phyloP scores from a whole-genome alignment of 306 rosid species.

The Ammopiptanthus mongolicus region DNA sequence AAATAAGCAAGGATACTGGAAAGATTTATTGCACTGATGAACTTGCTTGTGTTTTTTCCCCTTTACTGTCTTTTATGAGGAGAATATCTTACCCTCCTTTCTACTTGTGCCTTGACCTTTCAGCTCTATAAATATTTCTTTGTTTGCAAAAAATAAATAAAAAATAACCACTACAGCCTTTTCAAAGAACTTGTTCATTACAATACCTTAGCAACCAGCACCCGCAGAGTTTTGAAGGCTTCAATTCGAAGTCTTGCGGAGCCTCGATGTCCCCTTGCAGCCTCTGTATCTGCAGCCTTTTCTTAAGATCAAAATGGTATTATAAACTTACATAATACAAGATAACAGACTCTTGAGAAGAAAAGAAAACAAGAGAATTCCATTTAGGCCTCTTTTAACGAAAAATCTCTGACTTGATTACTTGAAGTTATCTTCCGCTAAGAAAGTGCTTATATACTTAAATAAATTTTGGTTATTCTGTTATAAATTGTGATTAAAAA shows the following conservation, averaged over 20 bases:
- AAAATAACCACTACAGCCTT: conserved; percentile 5
- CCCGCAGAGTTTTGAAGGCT: conserved; percentile 68
- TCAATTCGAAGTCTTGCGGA: conserved; percentile 72
- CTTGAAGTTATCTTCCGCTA: conserved; percentile 4
- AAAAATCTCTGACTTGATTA: conserved; percentile 1
- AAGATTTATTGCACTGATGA: background rate
- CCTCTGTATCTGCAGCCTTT: conserved; percentile 92
- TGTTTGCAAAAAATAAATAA: background rate
- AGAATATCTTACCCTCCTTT: conserved; percentile 7
- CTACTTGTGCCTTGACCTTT: background rate
- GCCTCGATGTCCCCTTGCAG: conserved; percentile 78
- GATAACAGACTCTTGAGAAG: conserved; percentile 7
- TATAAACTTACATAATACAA: background rate
- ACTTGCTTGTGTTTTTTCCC: background rate
- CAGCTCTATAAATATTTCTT: background rate
- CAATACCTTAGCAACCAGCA: conserved; percentile 84
- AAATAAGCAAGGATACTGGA: background rate
- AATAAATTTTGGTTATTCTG: conserved; percentile 5
- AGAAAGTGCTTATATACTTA: conserved; percentile 2
- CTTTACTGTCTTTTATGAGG: background rate
- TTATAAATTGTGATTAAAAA: background rate
- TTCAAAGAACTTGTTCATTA: conserved; percentile 5
- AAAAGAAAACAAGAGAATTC: background rate
- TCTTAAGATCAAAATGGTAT: conserved; percentile 26
- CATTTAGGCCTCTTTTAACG: background rate